Conservation (phyloP, 78 protist genomes). For the Mantamonas sphyraenae region DNA sequence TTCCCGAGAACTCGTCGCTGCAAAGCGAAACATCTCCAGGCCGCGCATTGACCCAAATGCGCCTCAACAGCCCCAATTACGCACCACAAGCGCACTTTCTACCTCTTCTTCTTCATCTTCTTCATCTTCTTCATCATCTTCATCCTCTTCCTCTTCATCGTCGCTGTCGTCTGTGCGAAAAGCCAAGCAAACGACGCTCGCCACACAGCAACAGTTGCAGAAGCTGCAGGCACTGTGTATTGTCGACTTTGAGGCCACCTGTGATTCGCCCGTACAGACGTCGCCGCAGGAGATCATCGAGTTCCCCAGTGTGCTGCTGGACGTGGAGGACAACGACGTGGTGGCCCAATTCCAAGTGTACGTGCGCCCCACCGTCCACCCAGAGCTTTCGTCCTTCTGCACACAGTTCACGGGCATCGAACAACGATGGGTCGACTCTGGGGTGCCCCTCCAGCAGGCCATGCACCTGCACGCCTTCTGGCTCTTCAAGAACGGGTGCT, state of each 20-base stretch:
- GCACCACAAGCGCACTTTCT: too few relatives aligned
- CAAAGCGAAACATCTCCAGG: too few relatives aligned
- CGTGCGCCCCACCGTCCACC: constrained; percentile 15
- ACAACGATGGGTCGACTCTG: constrained; percentile 9
- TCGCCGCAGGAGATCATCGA: constrained; percentile 35
- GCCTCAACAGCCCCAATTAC: neutral
- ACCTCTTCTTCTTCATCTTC: too few relatives aligned
- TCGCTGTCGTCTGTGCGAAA: too few relatives aligned
- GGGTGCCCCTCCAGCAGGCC: neutral
- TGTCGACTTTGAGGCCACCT: constrained; percentile 19
- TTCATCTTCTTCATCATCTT: too few relatives aligned
- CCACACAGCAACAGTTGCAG: too few relatives aligned
- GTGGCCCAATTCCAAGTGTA: constrained; percentile 4
- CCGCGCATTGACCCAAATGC: neutral
- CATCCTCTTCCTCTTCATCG: too few relatives aligned
- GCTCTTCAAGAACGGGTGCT: too few relatives aligned
- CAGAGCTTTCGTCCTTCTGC: constrained; percentile 19
- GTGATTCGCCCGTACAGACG: neutral
- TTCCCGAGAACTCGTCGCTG: too few relatives aligned
- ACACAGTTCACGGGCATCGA: constrained; percentile 25
- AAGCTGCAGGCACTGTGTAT: too few relatives aligned
- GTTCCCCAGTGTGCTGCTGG: constrained; percentile 14
- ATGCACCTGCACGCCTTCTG: too few relatives aligned
- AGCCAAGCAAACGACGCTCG: too few relatives aligned
- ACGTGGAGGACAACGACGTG: neutral